These are phyloP conservation scores for Dovyalis caffra DNA, from an alignment of 345 rosid genomes.

Conservation along the genomic window DNA sequence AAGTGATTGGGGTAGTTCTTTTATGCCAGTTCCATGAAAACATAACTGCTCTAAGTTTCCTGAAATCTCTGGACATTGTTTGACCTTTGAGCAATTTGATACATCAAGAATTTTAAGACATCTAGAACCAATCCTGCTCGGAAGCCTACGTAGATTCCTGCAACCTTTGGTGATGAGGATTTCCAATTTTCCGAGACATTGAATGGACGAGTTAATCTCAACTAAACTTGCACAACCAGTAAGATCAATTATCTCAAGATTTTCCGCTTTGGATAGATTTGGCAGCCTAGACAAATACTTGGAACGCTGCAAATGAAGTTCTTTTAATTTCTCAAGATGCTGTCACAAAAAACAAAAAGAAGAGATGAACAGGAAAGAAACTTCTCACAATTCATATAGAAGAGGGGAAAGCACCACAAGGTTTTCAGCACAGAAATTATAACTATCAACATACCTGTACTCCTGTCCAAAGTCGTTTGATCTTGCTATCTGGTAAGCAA, in stretches of 20 bases:
- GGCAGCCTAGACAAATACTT: slow-evolving; percentile 11
- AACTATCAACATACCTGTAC: slow-evolving; percentile 7
- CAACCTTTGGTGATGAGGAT: no score
- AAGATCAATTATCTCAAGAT: slow-evolving; percentile 29
- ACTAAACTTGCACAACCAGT: slow-evolving; percentile 19
- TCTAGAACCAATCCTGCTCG: neutral
- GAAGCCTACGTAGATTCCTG: no score
- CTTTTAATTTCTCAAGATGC: neutral
- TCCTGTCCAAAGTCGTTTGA: slow-evolving; percentile 7
- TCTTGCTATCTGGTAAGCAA: neutral
- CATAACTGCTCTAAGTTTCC: neutral
- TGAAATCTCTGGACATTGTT: neutral
- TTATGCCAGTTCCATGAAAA: neutral
- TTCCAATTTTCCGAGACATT: no score
- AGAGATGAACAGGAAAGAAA: no score
- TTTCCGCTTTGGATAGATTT: slow-evolving; percentile 28
- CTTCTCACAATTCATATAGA: no score
- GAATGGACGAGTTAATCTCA: no score
- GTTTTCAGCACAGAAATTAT: no score
- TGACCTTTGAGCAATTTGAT: neutral
- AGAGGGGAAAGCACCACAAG: no score
- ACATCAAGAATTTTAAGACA: neutral
- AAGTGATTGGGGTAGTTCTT: slow-evolving; percentile 5
- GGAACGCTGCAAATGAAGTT: slow-evolving; percentile 26
- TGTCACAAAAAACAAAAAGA: neutral